Conservation (phyloP, 2,329 filamentous ascomycete species). For the Rugonectria rugulosa region DNA sequence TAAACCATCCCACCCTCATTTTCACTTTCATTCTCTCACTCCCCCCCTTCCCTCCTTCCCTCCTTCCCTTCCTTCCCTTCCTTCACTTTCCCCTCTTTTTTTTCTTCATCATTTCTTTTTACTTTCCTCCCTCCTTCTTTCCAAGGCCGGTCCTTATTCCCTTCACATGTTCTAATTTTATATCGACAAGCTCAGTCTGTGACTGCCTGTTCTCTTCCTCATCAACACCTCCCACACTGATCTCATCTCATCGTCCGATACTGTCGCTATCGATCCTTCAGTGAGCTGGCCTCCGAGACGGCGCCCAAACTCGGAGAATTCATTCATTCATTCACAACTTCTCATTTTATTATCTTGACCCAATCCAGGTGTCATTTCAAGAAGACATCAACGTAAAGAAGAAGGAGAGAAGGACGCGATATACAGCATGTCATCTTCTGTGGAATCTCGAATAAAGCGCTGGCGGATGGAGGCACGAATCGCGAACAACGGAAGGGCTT, state of each 20-base stretch:
- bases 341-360: neutral
- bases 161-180: slow-evolving; percentile 25
- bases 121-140: slow-evolving; percentile 28
- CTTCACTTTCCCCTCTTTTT: slow-evolving; percentile 25
- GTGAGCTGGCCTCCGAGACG: slow-evolving; percentile 1
- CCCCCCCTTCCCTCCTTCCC: slow-evolving; percentile 21
- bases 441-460: slow-evolving; percentile 23
- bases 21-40: slow-evolving; percentile 8
- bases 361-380: neutral
- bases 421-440: slow-evolving; percentile 22
- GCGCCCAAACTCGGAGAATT: neutral
- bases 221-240: neutral
- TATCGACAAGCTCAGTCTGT: slow-evolving; percentile 28
- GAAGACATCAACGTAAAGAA: too few relatives aligned
- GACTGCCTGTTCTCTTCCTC: slow-evolving; percentile 23
- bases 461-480: slow-evolving; percentile 32
- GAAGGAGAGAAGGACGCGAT: neutral
- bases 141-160: slow-evolving; percentile 37
- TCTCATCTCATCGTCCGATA: neutral
- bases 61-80: slow-evolving; percentile 17
- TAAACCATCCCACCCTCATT: slow-evolving; percentile 22
- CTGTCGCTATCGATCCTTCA: slow-evolving; percentile 22
- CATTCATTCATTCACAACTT: neutral
- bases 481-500: slow-evolving; percentile 23
- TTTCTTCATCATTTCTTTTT: slow-evolving; percentile 25